Evolutionary conservation across 208 protist genomes (phyloP).

Genomic region (Acanthamoeba healyi): DNA sequence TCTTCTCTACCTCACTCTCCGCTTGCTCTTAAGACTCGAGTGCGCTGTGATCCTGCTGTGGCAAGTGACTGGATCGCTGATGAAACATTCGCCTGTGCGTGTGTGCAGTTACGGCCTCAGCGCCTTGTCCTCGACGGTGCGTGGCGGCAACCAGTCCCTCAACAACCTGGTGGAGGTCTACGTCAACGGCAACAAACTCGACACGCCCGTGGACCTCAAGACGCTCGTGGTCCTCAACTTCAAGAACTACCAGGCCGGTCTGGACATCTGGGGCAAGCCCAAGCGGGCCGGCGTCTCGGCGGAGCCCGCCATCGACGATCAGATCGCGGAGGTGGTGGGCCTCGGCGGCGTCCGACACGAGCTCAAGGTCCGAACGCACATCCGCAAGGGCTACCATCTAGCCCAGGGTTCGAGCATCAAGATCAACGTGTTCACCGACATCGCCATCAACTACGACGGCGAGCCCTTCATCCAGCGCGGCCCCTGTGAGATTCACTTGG

Average conservation of each 20-base stretch:
- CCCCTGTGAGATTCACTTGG: constrained; percentile 44
- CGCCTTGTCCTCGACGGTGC: not conserved
- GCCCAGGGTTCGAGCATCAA: constrained; percentile 48
- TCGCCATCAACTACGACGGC: constrained; percentile 63
- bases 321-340: constrained; percentile 61
- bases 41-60: too few relatives aligned
- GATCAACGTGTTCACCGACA: constrained; percentile 42
- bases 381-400: constrained; percentile 35
- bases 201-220: constrained; percentile 3
- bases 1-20: too few relatives aligned
- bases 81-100: too few relatives aligned
- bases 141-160: constrained; percentile 20
- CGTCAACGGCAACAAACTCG: not conserved
- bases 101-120: not conserved
- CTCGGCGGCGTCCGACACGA: constrained; percentile 43
- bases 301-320: constrained; percentile 24
- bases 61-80: too few relatives aligned
- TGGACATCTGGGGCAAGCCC: constrained; percentile 65
- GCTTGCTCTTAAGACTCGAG: too few relatives aligned
- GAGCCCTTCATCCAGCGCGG: constrained; percentile 40
- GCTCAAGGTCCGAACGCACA: constrained; percentile 47
- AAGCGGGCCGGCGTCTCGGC: not conserved
- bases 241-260: constrained; percentile 57
- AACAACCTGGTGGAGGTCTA: constrained; percentile 11
- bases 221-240: constrained; percentile 57